Evolutionary conservation across 2,329 filamentous ascomycete species (phyloP).

Genomic region (Tolypocladium nubicola): DNA sequence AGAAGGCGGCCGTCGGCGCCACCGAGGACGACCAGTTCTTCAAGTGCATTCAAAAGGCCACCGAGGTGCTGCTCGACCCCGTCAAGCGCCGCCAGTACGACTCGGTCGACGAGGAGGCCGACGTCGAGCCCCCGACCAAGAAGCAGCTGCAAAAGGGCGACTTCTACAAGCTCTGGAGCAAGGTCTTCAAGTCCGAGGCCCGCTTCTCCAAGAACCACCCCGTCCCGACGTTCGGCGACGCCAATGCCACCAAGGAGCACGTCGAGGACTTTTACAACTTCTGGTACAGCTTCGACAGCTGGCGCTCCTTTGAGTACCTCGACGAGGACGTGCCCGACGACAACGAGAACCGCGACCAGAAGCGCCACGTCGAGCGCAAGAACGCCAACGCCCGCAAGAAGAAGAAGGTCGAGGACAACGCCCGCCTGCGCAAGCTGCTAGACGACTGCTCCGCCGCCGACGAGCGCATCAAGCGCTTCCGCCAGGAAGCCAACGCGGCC

Average conservation of each 20-base stretch:
- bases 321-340: conserved; percentile 98
- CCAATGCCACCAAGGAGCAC: conserved; percentile 75
- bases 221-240: conserved; percentile 76
- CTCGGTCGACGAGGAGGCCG: conserved; percentile 87
- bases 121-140: conserved; percentile 86
- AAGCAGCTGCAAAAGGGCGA: conserved; percentile 78
- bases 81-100: conserved; percentile 90
- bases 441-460: conserved; percentile 78
- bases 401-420: conserved; percentile 97
- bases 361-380: conserved; percentile 96
- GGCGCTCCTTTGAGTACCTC: conserved; percentile 94
- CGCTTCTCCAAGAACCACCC: conserved; percentile 90
- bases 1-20: conserved; percentile 85
- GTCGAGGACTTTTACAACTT: conserved; percentile 99
- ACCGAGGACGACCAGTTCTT: conserved; percentile 96
- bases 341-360: conserved; percentile 98
- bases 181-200: conserved; percentile 81
- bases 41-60: conserved; percentile 99
- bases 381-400: conserved; percentile 96
- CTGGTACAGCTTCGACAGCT: conserved; percentile 99
- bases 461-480: conserved; percentile 96
- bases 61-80: conserved; percentile 86
- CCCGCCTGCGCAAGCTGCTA: conserved; percentile 78
- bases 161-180: conserved; percentile 91
- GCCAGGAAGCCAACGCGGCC: conserved; percentile 77